A percentile compares a stretch with the other conserved stretches of the same genome.
Evolutionary conservation across 106 monocot genomes (phyloP).

Genomic region (Phalaenopsis equestris): DNA sequence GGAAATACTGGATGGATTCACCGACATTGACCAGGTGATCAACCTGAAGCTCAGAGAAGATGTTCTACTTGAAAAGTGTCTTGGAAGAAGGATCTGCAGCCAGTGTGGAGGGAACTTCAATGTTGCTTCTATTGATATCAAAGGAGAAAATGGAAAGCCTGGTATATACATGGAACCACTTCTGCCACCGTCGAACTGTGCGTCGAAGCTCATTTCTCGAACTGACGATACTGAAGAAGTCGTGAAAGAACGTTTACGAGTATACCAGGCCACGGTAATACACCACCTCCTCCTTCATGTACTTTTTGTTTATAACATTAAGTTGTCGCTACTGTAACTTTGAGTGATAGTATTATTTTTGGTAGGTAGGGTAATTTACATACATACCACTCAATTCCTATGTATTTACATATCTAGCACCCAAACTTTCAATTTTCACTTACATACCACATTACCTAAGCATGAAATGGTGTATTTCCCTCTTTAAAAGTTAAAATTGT

Average conservation of each 20-base stretch:
- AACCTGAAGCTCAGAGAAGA: conserved; percentile 79
- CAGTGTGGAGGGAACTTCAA: conserved; percentile 81
- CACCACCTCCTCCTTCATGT: background rate
- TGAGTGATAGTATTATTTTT: no score
- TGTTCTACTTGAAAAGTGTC: conserved; percentile 61
- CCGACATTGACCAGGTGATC: conserved; percentile 63
- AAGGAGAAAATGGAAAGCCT: conserved; percentile 59
- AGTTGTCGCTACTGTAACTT: no score
- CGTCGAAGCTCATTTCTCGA: conserved; percentile 57
- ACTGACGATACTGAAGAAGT: conserved; percentile 84
- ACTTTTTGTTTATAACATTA: no score
- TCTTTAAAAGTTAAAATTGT: no score
- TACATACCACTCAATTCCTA: no score
- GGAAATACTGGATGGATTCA: conserved; percentile 81
- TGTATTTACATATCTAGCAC: no score
- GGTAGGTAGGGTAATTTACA: no score
- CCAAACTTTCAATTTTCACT: no score
- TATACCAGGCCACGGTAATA: conserved; percentile 59
- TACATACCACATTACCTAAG: no score
- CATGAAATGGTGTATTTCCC: no score
- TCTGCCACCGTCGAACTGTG: conserved; percentile 55
- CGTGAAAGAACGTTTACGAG: conserved; percentile 62
- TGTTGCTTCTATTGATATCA: conserved; percentile 54
- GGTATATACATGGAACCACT: conserved; percentile 74
- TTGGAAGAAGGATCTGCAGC: conserved; percentile 83